Conservation (phyloP, 2,329 filamentous ascomycete genomes). For the Verticillium zaregamsianum region DNA sequence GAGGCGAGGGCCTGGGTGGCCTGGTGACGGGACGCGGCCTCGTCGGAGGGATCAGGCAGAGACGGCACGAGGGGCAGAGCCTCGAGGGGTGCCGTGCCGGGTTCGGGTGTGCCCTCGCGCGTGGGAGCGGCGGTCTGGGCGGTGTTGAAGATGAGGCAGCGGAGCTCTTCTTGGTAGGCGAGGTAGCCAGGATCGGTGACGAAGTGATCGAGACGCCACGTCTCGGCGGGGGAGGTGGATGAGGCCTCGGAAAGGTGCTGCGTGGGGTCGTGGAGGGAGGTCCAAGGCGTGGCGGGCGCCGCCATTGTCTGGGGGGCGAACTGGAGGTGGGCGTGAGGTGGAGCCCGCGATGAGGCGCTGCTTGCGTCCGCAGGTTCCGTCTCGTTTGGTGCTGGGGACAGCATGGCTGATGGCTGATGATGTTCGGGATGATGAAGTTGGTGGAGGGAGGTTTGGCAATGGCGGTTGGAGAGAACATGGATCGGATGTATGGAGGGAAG, state of each 20-base stretch:
- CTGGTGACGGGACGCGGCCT: slow-evolving; percentile 5
- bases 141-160: slow-evolving; percentile 40
- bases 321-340: background rate
- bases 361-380: background rate
- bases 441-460: background rate
- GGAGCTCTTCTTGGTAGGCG: slow-evolving; percentile 40
- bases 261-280: slow-evolving; percentile 2
- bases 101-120: slow-evolving; percentile 29
- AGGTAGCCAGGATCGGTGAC: slow-evolving; percentile 36
- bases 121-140: slow-evolving; percentile 38
- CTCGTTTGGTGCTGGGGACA: background rate
- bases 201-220: slow-evolving; percentile 29
- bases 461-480: background rate
- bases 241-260: slow-evolving; percentile 10
- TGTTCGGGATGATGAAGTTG: background rate
- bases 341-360: background rate
- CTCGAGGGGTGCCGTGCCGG: slow-evolving; percentile 26
- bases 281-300: background rate
- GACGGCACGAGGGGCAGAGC: slow-evolving; percentile 11
- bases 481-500: background rate
- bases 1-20: slow-evolving; percentile 19
- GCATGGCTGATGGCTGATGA: background rate
- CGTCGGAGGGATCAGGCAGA: slow-evolving; percentile 1
- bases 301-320: background rate
- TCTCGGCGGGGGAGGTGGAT: slow-evolving; percentile 20